Percentiles rank a stretch among this genome's conserved stretches.
These are phyloP conservation scores for Oenanthe javanica DNA, from an alignment of 140 eudicot species.

Conservation along the genomic window DNA sequence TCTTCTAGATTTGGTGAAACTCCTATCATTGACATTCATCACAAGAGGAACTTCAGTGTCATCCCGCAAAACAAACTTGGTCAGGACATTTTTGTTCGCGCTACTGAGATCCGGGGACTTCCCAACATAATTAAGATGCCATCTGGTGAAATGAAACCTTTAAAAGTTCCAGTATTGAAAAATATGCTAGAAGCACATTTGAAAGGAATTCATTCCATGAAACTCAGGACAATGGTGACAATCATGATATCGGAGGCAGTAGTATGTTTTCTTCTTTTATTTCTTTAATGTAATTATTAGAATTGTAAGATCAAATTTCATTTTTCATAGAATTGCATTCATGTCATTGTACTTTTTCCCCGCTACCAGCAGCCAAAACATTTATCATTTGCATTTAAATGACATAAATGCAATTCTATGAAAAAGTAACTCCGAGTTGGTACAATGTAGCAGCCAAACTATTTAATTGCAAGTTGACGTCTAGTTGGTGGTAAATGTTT, in stretches of 20 bases:
- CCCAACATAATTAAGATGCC: conserved; percentile 76
- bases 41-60: conserved; percentile 56
- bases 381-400: too few relatives aligned
- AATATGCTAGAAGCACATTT: conserved; percentile 89
- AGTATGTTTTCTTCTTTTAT: conserved; percentile 34
- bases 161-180: conserved; percentile 77
- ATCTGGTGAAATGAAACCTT: conserved; percentile 70
- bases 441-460: too few relatives aligned
- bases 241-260: conserved; percentile 72
- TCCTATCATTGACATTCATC: conserved; percentile 64
- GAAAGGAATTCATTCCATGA: conserved; percentile 56
- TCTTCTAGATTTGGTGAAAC: conserved; percentile 45
- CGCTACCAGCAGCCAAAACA: too few relatives aligned
- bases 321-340: not conserved
- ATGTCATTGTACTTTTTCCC: not conserved
- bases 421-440: too few relatives aligned
- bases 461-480: too few relatives aligned
- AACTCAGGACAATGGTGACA: conserved; percentile 60
- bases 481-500: not conserved
- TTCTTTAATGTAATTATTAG: not conserved
- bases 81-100: conserved; percentile 75
- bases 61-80: conserved; percentile 94
- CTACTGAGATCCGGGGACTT: conserved; percentile 61
- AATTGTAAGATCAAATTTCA: not conserved
- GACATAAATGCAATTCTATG: too few relatives aligned